A percentile compares a stretch with the other conserved stretches of the same genome.
Evolutionary conservation across 2,329 filamentous ascomycete genomes (phyloP).

Genomic region (Aspergillus neotritici): DNA sequence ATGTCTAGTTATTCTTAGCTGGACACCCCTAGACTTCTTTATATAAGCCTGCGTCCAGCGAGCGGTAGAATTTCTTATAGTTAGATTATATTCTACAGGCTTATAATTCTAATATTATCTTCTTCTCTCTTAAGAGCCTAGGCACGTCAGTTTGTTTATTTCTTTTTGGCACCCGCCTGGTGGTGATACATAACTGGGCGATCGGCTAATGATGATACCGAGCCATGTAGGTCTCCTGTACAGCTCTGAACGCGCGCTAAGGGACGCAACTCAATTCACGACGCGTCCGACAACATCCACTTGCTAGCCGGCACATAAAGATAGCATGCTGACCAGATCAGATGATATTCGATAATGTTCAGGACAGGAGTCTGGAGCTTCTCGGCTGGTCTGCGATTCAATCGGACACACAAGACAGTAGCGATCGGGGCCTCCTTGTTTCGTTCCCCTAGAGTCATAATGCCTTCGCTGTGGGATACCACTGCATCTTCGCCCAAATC

Average conservation of each 20-base stretch:
- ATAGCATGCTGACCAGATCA: constrained; percentile 1
- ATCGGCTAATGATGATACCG: too few species aligned
- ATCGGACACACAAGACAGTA: constrained; percentile 1
- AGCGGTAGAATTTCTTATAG: too few species aligned
- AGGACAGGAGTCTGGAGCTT: constrained; percentile 1
- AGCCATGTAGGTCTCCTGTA: background rate
- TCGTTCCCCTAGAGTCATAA: constrained; percentile 1
- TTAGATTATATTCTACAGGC: too few species aligned
- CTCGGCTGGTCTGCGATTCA: constrained; percentile 1
- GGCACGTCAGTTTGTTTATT: too few species aligned
- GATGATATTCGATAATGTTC: constrained; percentile 1
- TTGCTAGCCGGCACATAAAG: constrained; percentile 1
- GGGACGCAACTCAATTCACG: constrained; percentile 1
- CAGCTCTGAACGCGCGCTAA: background rate
- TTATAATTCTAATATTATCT: too few species aligned
- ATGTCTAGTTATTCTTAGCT: too few species aligned
- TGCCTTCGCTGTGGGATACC: constrained; percentile 1
- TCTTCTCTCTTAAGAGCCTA: too few species aligned
- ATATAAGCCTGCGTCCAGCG: too few species aligned
- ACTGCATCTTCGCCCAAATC: constrained; percentile 1
- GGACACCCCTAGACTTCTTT: too few species aligned
- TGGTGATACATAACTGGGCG: too few species aligned
- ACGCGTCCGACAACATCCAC: constrained; percentile 1
- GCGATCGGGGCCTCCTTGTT: background rate
- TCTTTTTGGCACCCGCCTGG: too few species aligned